These are phyloP conservation scores for Microcyclospora pomicola DNA, from an alignment of 2,329 filamentous ascomycete genomes.

Conservation along the genomic window DNA sequence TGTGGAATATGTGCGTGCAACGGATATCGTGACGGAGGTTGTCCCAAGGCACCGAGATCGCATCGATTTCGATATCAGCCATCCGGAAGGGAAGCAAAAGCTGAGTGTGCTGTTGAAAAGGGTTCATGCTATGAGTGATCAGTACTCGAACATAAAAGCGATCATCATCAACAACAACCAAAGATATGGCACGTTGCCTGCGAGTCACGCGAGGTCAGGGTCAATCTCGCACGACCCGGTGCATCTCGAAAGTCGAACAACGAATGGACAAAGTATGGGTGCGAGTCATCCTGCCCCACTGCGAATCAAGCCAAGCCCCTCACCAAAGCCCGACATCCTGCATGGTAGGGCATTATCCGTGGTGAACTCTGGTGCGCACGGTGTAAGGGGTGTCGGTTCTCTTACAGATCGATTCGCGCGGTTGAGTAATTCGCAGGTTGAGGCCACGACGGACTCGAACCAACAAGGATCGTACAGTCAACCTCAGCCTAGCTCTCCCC, in stretches of 20 bases:
- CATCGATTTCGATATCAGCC: constrained; percentile 40
- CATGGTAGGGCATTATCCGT: constrained; percentile 45
- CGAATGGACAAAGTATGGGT: background rate
- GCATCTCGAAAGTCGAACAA: too few species aligned
- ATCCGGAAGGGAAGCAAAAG: constrained; percentile 36
- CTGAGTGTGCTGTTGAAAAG: constrained; percentile 29
- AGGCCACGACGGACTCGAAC: constrained; percentile 9
- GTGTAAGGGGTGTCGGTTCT: constrained; percentile 30
- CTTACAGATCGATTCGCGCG: constrained; percentile 22
- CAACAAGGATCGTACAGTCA: constrained; percentile 17
- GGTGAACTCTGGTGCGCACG: constrained; percentile 13
- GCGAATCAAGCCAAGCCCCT: constrained; percentile 17
- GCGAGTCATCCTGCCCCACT: constrained; percentile 1
- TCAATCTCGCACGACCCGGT: background rate
- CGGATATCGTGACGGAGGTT: constrained; percentile 60
- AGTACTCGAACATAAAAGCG: constrained; percentile 34
- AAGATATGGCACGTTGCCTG: constrained; percentile 37
- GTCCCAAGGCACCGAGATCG: constrained; percentile 68
- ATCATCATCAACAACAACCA: constrained; percentile 40
- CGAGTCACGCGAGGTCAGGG: constrained; percentile 1
- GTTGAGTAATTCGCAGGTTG: constrained; percentile 7
- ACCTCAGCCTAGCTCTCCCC: constrained; percentile 16
- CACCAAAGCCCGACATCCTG: constrained; percentile 52
- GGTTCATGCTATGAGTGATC: constrained; percentile 22
- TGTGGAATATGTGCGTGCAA: constrained; percentile 71